Evolutionary conservation across 495 filamentous ascomycete genomes (phyloP).

Genomic region (Xylaria nigripes): DNA sequence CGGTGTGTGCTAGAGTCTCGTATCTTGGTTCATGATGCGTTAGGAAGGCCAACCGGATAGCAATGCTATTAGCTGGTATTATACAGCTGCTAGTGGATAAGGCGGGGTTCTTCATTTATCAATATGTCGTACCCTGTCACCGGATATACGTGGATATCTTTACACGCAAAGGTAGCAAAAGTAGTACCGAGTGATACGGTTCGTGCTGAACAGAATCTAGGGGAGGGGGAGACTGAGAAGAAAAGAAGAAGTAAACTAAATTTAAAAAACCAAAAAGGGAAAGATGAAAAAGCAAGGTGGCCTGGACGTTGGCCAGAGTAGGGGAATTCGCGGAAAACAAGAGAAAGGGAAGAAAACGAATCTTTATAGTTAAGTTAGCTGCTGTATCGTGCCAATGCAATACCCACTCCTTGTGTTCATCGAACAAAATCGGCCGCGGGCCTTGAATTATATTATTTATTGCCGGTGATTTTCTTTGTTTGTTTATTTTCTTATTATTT

Average conservation of each 20-base stretch:
- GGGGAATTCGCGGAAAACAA: neutral
- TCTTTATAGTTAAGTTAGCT: constrained; percentile 3
- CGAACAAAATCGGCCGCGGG: neutral
- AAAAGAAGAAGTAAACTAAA: neutral
- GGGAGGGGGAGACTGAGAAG: neutral
- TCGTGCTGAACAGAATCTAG: neutral
- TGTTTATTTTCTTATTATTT: too few relatives aligned
- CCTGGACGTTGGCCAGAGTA: neutral
- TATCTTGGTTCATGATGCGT: neutral
- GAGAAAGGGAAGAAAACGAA: neutral
- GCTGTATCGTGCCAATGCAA: constrained; percentile 9
- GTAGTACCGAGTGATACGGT: neutral
- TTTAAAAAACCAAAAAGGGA: neutral
- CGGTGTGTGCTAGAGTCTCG: neutral
- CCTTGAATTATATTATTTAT: too few relatives aligned
- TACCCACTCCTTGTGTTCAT: constrained; percentile 13
- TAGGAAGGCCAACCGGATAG: neutral
- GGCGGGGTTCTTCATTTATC: neutral
- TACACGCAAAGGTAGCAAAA: neutral
- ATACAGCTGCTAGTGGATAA: neutral
- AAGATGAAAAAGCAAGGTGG: neutral
- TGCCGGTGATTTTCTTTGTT: too few relatives aligned
- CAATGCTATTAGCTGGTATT: neutral
- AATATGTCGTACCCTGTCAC: neutral
- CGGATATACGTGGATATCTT: neutral